Base-by-base conservation (phyloP, 2,329 filamentous ascomycete genomes). In the Macrophomina tecta region DNA sequence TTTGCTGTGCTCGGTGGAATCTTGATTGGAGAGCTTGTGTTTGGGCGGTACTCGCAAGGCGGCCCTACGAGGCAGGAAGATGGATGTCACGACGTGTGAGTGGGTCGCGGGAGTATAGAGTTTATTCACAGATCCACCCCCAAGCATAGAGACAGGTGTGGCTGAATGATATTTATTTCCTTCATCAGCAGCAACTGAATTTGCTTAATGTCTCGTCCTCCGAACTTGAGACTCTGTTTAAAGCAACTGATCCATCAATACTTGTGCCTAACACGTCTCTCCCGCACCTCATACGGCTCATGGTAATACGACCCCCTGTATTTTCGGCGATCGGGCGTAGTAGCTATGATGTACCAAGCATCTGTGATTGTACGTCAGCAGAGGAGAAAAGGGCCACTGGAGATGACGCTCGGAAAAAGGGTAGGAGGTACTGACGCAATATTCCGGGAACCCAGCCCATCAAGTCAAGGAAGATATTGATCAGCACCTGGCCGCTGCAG, bases 1-100 rank as follows among this genome's bases (percentile, higher is more conserved):
- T 73, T 75, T 32, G 73, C 74, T 3, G 73, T 77, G 1, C 71
- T 72, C 0, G 73, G 73, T 7, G 74, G 75, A 55, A 72, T 76
- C 7, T 65, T 76, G 7, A 55, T 74, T 0, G 74, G 73, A 28
- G 74, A 77, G 64, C 40, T 75, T 45, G 40, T 73, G 1, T 74
- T 76, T 61, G 74, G 74, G 14, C 67, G 72, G 45, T 77, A 74
- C 36, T 73, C 71, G 16, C 70, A 71, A 36, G 42, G 60, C 28
- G 69, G 67, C 38, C 53, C 67, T 36, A 61, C 67, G 60, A 69
- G 72, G 68, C 71, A 72, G 34, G 74, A 76, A 53, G 71, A 74
- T 23, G 72, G 70, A 5, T 75, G 74, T 56, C 74, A 74, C 67
- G 71, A 73, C 34, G 73, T 65, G 71, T 40, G 38, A 14, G 3